Evolutionary conservation across 75 land plant species (phyloP), one percentile per base, ranked within the genome.

Genomic region (Pinus tabuliformis): DNA sequence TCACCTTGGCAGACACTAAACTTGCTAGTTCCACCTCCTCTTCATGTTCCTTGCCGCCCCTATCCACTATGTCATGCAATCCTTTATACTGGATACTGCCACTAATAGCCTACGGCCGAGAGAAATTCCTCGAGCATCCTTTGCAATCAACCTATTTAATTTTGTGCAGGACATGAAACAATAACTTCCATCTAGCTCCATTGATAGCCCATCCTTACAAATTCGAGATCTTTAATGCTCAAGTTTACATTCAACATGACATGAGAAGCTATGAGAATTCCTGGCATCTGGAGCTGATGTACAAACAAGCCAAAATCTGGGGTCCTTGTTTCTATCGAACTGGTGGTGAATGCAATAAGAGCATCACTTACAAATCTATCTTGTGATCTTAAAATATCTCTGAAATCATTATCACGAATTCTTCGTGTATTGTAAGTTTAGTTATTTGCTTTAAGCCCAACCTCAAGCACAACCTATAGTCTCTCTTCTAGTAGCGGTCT

Each of bases 291-390:
- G 85, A 72, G 80, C 78, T 20, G 86, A 80, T 68, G 75, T 77
- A 70, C 97, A 94, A 73, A 78, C 74, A 21, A 94, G 73, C 95
- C 97, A 94, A 37, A 94, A 72, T 66, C 95, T 90, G 20, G 97
- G 97, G 72, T 94, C 97, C 80, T 94, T 94, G 72, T 94, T 94
- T 62, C 91, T 92, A 85, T 94, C 97, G 73, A 83, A 94, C 74
- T 83, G 58, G 64, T 79, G 57, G 75, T 92, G 92, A 18, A 94
- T 86, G 79, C 92, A 94, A 79, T 92, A 94, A 21, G 97, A 90
- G 80, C 92, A 94, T 33, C 97, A 73, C 26, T 26, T 26, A 26
- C 26, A 26, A 26, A 26, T 26, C 26, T 26, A 26, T 26, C 26
- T 26, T 26, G 26, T 26, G 26, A 26, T 26, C 26, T 26, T 26